phyloP scores from a whole-genome alignment of 345 rosid species.

The Citrus cavaleriei region DNA sequence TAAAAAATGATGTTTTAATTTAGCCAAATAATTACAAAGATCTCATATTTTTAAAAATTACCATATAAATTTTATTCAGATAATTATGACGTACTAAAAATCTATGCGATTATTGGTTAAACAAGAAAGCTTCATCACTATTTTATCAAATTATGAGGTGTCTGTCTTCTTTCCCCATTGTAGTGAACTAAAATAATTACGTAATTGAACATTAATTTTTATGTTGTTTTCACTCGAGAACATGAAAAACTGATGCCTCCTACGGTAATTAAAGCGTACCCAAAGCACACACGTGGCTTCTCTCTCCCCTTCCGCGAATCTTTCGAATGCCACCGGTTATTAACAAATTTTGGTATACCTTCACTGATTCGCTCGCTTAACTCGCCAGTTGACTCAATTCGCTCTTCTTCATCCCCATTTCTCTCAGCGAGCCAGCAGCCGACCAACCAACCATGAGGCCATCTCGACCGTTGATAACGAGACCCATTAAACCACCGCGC shows the following conservation, averaged over 20 bases:
- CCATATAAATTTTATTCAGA: too few relatives aligned
- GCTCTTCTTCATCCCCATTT: neutral
- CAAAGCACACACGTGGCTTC: neutral
- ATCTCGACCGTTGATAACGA: slow-evolving; percentile 9
- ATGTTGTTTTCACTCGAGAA: too few relatives aligned
- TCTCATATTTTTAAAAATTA: too few relatives aligned
- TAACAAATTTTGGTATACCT: neutral
- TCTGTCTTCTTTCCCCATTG: too few relatives aligned
- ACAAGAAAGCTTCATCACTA: too few relatives aligned
- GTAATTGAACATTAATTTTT: neutral
- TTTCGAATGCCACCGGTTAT: neutral
- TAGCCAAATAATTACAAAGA: too few relatives aligned
- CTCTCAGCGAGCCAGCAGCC: too few relatives aligned
- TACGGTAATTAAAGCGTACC: neutral
- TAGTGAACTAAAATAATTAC: too few relatives aligned
- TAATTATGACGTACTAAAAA: too few relatives aligned
- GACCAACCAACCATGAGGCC: slow-evolving; percentile 6
- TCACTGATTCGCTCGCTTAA: neutral
- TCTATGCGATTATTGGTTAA: too few relatives aligned
- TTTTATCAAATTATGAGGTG: too few relatives aligned
- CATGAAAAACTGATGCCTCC: neutral
- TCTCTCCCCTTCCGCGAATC: neutral
- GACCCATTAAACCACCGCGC: neutral
- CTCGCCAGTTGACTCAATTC: neutral
- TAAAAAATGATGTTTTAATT: too few relatives aligned